Base-by-base conservation (phyloP, 2,329 filamentous ascomycete genomes). In the Diatrype stigma region DNA sequence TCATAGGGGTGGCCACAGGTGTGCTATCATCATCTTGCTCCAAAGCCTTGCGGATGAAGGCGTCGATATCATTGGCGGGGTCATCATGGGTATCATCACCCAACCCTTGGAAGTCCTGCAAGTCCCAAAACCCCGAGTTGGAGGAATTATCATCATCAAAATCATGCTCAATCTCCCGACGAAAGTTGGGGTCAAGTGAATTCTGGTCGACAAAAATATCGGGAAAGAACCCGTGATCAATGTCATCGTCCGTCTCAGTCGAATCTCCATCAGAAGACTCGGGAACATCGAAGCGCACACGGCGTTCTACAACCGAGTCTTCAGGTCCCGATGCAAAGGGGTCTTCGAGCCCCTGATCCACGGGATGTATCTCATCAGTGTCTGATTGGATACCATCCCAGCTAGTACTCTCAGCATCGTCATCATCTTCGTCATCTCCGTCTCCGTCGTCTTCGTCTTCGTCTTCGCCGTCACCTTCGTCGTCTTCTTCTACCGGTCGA, bases 181-280 rank as follows among this genome's bases (percentile, higher is more conserved):
- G 86, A 62, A 93, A 84, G 47, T 79, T 78, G 6, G 87, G 85
- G 60, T 90, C 87, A 5, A 93, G 75, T 16, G 81, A 78, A 63
- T 83, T 86, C 68, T 91, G 87, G 46, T 87, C 83, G 51, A 92
- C 76, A 67, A 93, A 93, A 52, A 93, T 84, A 64, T 91, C 84
- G 1, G 88, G 86, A 55, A 90, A 90, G 56, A 90, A 81, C 56
- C 55, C 60, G 48, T 83, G 81, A 53, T 81, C 79, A 44, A 78
- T 70, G 56, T 84, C 79, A 52, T 84, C 79, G 37, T 85, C 81
- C 3, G 77, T 81, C 47, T 85, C 84, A 48, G 82, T 84, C 2
- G 80, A 81, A 53, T 85, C 80, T 49, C 80, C 87, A 59, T 89
- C 86, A 51, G 86, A 86, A 52, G 80, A 78, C 51, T 84, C 79